These are phyloP conservation scores for Beauveria asiatica DNA, from an alignment of 2,329 filamentous ascomycete species.

Conservation along the genomic window DNA sequence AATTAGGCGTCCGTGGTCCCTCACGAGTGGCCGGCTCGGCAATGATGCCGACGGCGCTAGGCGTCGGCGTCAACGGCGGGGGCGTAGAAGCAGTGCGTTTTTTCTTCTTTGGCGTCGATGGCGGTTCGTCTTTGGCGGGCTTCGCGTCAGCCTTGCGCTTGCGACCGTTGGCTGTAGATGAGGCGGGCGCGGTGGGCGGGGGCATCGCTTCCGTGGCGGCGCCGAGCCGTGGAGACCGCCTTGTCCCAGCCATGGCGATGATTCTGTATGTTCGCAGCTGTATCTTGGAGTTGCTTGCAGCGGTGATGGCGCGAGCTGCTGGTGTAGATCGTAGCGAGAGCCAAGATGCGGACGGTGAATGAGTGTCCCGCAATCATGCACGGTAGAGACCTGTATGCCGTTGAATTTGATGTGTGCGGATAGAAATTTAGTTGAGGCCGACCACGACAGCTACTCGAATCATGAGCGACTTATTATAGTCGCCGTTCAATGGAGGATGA, in stretches of 20 bases:
- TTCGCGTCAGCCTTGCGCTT: conserved; percentile 26
- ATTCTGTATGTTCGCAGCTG: not conserved
- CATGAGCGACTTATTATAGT: not conserved
- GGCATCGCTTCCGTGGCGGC: conserved; percentile 18
- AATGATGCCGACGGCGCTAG: conserved; percentile 34
- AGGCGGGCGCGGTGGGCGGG: conserved; percentile 16
- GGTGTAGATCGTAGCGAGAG: not conserved
- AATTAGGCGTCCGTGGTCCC: conserved; percentile 29
- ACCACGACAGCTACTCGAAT: too few relatives aligned
- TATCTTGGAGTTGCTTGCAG: not conserved
- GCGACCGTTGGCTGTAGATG: conserved; percentile 12
- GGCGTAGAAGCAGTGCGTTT: conserved; percentile 20
- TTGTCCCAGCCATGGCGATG: conserved; percentile 24
- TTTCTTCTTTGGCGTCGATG: conserved; percentile 24
- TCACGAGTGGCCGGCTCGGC: conserved; percentile 18
- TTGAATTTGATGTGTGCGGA: not conserved
- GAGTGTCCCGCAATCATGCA: not conserved
- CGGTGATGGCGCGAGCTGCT: not conserved
- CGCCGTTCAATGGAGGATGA: not conserved
- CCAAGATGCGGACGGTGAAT: not conserved
- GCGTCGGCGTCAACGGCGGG: conserved; percentile 38
- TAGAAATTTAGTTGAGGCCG: not conserved
- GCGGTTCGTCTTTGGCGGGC: conserved; percentile 10
- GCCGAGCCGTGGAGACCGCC: conserved; percentile 34
- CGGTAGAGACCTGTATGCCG: not conserved